phyloP scores from a whole-genome alignment of 106 monocot species.

The Triglochin maritima region DNA sequence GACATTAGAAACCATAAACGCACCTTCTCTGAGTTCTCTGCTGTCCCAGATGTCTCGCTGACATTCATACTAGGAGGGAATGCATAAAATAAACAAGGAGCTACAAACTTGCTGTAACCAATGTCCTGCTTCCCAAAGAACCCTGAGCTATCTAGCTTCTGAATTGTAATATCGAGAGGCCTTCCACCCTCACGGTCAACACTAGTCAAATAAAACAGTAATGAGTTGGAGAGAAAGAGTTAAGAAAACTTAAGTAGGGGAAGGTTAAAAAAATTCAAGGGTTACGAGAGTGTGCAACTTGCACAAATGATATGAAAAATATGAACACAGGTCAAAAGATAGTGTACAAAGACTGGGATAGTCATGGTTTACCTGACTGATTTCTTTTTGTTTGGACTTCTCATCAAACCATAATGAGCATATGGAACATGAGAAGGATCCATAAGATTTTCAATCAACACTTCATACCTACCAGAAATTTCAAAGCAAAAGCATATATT shows the following conservation, averaged over 20 bases:
- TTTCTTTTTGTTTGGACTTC: conserved; percentile 31
- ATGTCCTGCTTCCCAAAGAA: conserved; percentile 28
- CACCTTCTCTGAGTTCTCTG: conserved; percentile 10
- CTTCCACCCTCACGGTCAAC: conserved; percentile 21
- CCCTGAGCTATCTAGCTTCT: conserved; percentile 31
- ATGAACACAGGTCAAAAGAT: too few relatives aligned
- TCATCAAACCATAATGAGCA: conserved; percentile 79
- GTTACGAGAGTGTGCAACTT: too few relatives aligned
- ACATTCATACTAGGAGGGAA: conserved; percentile 2
- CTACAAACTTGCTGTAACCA: conserved; percentile 42
- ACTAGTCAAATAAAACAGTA: not conserved
- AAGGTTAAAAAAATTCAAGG: too few relatives aligned
- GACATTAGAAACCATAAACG: not conserved
- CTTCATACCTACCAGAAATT: conserved; percentile 58
- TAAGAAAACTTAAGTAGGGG: too few relatives aligned
- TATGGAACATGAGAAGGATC: conserved; percentile 91
- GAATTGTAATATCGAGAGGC: conserved; percentile 41
- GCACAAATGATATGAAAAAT: too few relatives aligned
- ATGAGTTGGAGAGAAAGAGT: too few relatives aligned
- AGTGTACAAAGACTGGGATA: too few relatives aligned
- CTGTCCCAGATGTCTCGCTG: conserved; percentile 4
- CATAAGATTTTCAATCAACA: conserved; percentile 88
- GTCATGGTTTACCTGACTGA: too few relatives aligned
- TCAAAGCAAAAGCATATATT: too few relatives aligned
- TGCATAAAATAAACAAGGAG: conserved; percentile 55